phyloP scores from a whole-genome alignment of 441 rosid species.

The Gossypium trilobum region DNA sequence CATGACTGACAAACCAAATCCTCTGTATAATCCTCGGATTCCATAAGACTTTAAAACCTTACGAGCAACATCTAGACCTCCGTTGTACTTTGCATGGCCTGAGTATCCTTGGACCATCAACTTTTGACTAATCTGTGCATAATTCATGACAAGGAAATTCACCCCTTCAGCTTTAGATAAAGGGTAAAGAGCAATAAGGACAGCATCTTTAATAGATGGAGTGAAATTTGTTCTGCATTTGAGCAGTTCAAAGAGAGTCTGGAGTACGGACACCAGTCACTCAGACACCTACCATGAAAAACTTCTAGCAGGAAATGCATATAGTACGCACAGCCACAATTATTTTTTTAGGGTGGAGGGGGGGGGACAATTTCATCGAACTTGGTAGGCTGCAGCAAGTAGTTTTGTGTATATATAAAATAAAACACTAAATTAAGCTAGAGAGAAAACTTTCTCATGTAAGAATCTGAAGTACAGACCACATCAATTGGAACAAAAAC shows the following conservation, averaged over 20 bases:
- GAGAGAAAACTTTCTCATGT: neutral
- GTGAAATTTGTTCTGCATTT: neutral
- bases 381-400: neutral
- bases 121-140: constrained; percentile 75
- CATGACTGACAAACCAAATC: constrained; percentile 83
- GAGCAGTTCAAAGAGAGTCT: neutral
- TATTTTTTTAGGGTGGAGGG: neutral
- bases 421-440: neutral
- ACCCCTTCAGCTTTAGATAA: neutral
- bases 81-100: constrained; percentile 67
- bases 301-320: neutral
- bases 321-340: neutral
- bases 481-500: constrained; percentile 92
- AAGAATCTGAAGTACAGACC: constrained; percentile 36
- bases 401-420: neutral
- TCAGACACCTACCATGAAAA: neutral
- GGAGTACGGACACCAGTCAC: neutral
- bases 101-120: constrained; percentile 97
- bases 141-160: neutral
- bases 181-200: neutral
- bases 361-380: neutral
- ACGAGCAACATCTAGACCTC: constrained; percentile 83
- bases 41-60: constrained; percentile 69
- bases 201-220: neutral
- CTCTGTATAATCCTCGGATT: constrained; percentile 73